Evolutionary conservation across 352 stramenopile species (phyloP), one percentile per base, ranked within the genome.

Genomic region (Phytophthora melonis): DNA sequence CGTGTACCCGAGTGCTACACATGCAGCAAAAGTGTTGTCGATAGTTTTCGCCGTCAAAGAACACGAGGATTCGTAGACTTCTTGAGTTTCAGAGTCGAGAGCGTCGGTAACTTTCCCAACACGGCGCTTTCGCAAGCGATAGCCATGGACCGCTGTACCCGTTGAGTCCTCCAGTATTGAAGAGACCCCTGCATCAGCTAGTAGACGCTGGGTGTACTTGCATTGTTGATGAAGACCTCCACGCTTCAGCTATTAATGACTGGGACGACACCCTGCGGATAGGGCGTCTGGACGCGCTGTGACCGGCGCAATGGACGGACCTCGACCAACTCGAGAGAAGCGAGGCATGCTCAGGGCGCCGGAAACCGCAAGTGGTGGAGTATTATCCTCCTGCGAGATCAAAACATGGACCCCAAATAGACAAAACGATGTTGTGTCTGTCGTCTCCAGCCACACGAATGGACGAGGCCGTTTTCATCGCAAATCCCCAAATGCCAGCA

Each of bases 1-100:
- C 5, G 19, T 41, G 41, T 74, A 79, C 3, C 66, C 66, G 3
- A 81, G 58, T 1, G 49, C 16, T 3, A 18, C 3, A 14, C 75
- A 81, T 2, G 18, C 47, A 2, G 56, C 14, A 5, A 79, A 50
- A 14, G 77, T 74, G 1, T 27, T n/a, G 8, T 79, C 71, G 1
- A 82, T 58, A 3, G 75, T 79, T 16, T 41, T 4, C 2, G 21
- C 50, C 0, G 68, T 68, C 19, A 70, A 65, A 8, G 4, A 21
- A 27, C 59, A 66, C 5, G 45, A 50, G 1, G 27, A 59, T 27
- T 45, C 39, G 2, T 45, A 47, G 10, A 34, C 4, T 9, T 58
- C 7, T 50, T 58, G 8, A 53, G 50, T 34, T 8, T n/a, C 19
- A 2, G 60, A 67, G 23, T 74, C 34, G n/a, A 63, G n/a, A 0